Base-by-base conservation (phyloP, 192 early-diverging fungal genomes). In the Linnemannia zychae region DNA sequence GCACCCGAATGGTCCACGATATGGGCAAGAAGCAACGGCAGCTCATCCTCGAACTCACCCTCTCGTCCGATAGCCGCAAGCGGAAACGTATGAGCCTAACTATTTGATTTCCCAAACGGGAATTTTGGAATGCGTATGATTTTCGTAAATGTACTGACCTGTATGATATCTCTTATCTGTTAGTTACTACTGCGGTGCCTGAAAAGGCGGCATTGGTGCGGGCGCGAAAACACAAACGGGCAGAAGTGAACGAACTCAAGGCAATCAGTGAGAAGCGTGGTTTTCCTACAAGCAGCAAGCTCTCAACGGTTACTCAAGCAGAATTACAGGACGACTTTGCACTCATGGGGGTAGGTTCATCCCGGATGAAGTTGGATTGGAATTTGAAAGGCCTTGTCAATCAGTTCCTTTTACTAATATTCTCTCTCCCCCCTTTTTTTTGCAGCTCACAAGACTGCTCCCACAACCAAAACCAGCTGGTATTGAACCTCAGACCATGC, bases 321-420 rank as follows among this genome's bases (percentile, higher is more conserved):
- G 88, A 91, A 37, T 72, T 91, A 24, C 82, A 88, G 18, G 88
- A 88, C 18, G 90, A 91, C 71, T 81, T 90, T 52, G 48, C 76
- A 37, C 78, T 78, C 24, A 80, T 91, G 65, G 81, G 87, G 13
- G 83, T 91, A 88, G 68, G 85, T 50, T 38, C 3, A 53, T 60
- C 70, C 6, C 9, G 69, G 53, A 57, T n/a, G 11, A n/a, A 7
- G n/a, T 57, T n/a, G 7, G 53, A n/a, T n/a, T 24, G 53, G 40
- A 44, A 24, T 52, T 52, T 52, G n/a, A 11, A 57, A 0, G 53
- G 24, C n/a, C n/a, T 7, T n/a, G 53, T n/a, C 24, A 28, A 57
- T n/a, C n/a, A 28, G 11, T 9, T 44, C 40, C 40, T 7, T 46
- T 44, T 63, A 12, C n/a, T n/a, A n/a, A n/a, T n/a, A n/a, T n/a